Base-by-base conservation (phyloP, 805 yeast species). In the Kregervanrija pseudodelftensis region DNA sequence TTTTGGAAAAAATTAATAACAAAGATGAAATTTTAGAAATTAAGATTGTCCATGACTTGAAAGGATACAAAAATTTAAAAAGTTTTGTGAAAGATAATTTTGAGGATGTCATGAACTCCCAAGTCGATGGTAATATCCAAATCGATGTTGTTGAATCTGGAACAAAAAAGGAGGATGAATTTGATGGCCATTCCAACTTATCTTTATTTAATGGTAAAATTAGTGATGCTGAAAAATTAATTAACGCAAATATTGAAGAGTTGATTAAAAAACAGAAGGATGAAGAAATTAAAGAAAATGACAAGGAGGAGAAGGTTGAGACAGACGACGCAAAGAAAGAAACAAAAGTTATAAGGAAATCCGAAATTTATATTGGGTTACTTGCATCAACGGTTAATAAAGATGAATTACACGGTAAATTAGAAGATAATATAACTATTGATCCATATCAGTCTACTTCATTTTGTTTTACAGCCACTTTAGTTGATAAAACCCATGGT, bases 201-300 rank as follows among this genome's bases (percentile, higher is more conserved):
- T 82, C 83, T 49, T 61, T 85, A 53, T 87, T 89, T 59, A 67
- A 73, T 15, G 97, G 97, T 8, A 83, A 84, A 50, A 56, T 79
- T 1, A 75, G 79, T 37, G 95, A 88, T 61, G 97, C 93, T 11
- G 95, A 85, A 56, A 91, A 93, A 61, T 74, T 93, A 47, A 84
- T 95, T 36, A 73, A 77, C 55, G 98, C 97, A 4, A 90, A 88
- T 58, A 72, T 91, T 54, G 96, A 88, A 30, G 78, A 80, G 43
- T 79, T 81, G n/a, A 73, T 82, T 42, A 73, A 76, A 69, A 66
- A 65, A 59, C 43, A 65, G 51, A 51, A 65, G 55, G 34, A 63
- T 48, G 28, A 33, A 11, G 42, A 33, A 3, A 35, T 48, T 3
- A 30, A 33, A 11, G 42, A 33, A 3, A 35, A 49, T 4, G 28